Percentiles rank a stretch among this genome's conserved stretches.
Evolutionary conservation across 2,329 filamentous ascomycete genomes (phyloP).

Genomic region (Ophiosphaerella korrae): DNA sequence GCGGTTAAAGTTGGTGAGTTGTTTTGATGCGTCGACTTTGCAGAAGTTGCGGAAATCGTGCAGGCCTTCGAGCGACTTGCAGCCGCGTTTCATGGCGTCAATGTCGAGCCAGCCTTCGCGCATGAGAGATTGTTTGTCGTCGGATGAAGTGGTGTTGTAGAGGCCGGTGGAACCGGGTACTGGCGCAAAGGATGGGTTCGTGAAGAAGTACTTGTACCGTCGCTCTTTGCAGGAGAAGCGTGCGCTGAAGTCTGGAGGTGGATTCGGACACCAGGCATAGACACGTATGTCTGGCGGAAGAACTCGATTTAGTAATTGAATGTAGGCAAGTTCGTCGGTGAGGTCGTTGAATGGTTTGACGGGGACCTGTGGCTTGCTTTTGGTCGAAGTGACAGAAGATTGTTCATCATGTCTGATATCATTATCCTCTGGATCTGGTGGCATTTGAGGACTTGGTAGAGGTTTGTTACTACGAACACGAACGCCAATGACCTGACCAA

Average conservation of each 20-base stretch:
- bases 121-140: slow-evolving; percentile 14
- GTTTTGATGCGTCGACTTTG: slow-evolving; percentile 88
- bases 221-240: slow-evolving; percentile 91
- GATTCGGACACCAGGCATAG: slow-evolving; percentile 88
- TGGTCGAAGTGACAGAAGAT: slow-evolving; percentile 1
- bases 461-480: slow-evolving; percentile 80
- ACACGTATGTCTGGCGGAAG: slow-evolving; percentile 88
- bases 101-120: slow-evolving; percentile 80
- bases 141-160: slow-evolving; percentile 31
- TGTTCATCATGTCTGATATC: slow-evolving; percentile 1
- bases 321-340: slow-evolving; percentile 82
- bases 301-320: slow-evolving; percentile 80
- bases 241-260: slow-evolving; percentile 80
- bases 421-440: slow-evolving; percentile 10
- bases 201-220: slow-evolving; percentile 97
- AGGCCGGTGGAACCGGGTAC: slow-evolving; percentile 61
- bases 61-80: slow-evolving; percentile 76
- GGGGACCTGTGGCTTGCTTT: slow-evolving; percentile 22
- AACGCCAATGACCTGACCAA: slow-evolving; percentile 90
- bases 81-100: slow-evolving; percentile 81
- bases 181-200: slow-evolving; percentile 83
- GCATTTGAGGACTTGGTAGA: slow-evolving; percentile 40
- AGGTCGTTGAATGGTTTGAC: slow-evolving; percentile 65
- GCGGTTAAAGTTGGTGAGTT: slow-evolving; percentile 81
- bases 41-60: slow-evolving; percentile 98